These are phyloP conservation scores for Trypanosoma cruzi DNA, from an alignment of 208 protist species.

Conservation along the genomic window DNA sequence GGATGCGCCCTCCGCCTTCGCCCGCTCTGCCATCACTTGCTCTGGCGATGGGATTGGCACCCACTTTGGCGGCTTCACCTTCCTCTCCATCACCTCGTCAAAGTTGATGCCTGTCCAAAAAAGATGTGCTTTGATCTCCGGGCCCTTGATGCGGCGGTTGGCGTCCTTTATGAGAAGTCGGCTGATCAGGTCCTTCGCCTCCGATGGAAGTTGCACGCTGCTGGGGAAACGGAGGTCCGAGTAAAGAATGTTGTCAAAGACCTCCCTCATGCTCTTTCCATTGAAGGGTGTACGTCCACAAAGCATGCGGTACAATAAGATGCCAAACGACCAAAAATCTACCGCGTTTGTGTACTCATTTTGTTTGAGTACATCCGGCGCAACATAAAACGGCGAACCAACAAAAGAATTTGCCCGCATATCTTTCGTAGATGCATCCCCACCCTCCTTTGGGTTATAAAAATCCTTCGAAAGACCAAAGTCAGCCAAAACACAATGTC, in stretches of 20 bases:
- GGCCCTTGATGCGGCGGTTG: constrained; percentile 84
- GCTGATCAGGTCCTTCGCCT: constrained; percentile 92
- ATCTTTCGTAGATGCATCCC: constrained; percentile 70
- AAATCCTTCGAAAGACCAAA: constrained; percentile 95
- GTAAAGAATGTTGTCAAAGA: constrained; percentile 94
- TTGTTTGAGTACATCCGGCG: constrained; percentile 95
- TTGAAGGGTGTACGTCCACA: constrained; percentile 95
- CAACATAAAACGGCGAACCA: constrained; percentile 94
- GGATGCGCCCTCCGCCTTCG: constrained; percentile 25
- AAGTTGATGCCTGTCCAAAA: constrained; percentile 94
- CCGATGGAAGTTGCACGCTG: constrained; percentile 75
- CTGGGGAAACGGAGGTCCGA: constrained; percentile 91
- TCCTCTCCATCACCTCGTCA: constrained; percentile 87
- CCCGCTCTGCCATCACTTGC: constrained; percentile 70
- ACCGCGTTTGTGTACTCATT: constrained; percentile 96
- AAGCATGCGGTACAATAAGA: constrained; percentile 97
- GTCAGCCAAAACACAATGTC: constrained; percentile 91
- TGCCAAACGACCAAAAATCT: constrained; percentile 98
- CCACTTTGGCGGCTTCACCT: constrained; percentile 84
- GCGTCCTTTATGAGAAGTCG: constrained; percentile 91
- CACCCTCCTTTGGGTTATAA: constrained; percentile 82
- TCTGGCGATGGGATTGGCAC: constrained; percentile 79
- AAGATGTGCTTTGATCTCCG: constrained; percentile 85
- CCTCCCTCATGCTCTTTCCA: constrained; percentile 92
- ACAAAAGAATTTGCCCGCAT: constrained; percentile 92